Base-by-base conservation (phyloP, 2,329 filamentous ascomycete species). In the Fusarium siculi region DNA sequence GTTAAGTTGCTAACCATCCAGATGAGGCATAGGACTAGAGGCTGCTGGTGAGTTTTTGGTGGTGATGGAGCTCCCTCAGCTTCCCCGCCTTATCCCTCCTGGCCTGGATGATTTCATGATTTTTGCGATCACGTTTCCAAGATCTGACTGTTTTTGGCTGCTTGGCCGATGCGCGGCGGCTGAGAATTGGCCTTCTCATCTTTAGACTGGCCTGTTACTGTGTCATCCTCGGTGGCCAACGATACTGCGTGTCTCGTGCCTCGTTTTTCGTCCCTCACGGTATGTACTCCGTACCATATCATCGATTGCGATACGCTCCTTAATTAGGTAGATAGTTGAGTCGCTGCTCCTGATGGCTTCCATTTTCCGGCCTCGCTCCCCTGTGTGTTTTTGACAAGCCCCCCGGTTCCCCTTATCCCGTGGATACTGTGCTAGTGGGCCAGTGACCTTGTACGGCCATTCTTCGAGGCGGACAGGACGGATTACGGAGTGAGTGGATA, bases 401-500 rank as follows among this genome's bases (percentile, higher is more conserved):
- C 73, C 67, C 73, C 61, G 46, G 68, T 46, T 65, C 53, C 53
- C 46, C 52, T 74, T 59, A 57, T 70, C 63, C 68, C 56, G 55
- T 72, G 70, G 56, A 52, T 54, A 64, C 49, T 62, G 54, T 65
- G 47, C 61, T 61, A 56, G 71, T 73, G 68, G 68, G 46, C 54
- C 71, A 67, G 62, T 67, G 66, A 55, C 65, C 60, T 74, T 57
- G 66, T 64, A 69, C 68, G 68, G 66, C 65, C 56, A 74, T 63
- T 68, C 63, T 73, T 68, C 60, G 52, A 70, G 72, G 70, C 74
- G 61, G 72, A 57, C 67, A 69, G 49, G 70, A 72, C 66, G 67
- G 65, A 66, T 73, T 68, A 66, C 63, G 63, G 63, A 64, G 49
- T 56, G 32, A 61, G 75, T 77, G 73, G 75, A 76, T 68, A 74